Evolutionary conservation across 2,329 filamentous ascomycete species (phyloP), one percentile per base, ranked within the genome.

Genomic region (Nakataea oryzae): DNA sequence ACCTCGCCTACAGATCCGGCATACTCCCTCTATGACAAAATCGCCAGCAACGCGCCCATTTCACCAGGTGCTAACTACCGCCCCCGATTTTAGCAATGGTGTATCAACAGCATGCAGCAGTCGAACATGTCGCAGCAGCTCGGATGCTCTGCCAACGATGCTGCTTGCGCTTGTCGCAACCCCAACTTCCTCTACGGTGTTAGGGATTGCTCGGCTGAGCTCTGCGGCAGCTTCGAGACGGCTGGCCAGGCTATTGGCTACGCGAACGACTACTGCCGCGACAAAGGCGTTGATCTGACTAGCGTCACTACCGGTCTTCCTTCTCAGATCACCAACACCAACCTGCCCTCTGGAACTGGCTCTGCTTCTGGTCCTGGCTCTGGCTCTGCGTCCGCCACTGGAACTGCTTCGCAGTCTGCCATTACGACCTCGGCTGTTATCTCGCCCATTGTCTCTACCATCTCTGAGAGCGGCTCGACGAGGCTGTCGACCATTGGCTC

Each of bases 81-180:
- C 56, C 28, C 7, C 12, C 29, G 24, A 30, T 11, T 41, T 24
- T 50, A 61, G 60, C 60, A 61, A 61, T 61, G 60, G 60, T 85
- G 82, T 67, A 74, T 78, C 65, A 71, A 68, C 69, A 80, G 81
- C 74, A 83, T 86, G 81, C 66, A 79, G n/a, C 11, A 57, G 30
- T 2, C 30, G 1, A 67, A 61, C 63, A 75, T 80, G 73, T 75
- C 75, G 58, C 34, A 65, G 41, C 70, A 76, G 61, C 76, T 85
- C 47, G 76, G 76, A 64, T 86, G 83, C 73, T 58, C 54, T 3
- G 64, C 67, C 62, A 69, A 68, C 54, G 78, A 81, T 64, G 47
- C 74, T 55, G 67, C 68, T 59, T 83, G 81, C 71, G 74, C 82
- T 17, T 83, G 81, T 74, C 67, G 69, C 63, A 77, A 79, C 65